phyloP scores from a whole-genome alignment of 805 yeast genomes.

The Wickerhamomyces subpelliculosus region DNA sequence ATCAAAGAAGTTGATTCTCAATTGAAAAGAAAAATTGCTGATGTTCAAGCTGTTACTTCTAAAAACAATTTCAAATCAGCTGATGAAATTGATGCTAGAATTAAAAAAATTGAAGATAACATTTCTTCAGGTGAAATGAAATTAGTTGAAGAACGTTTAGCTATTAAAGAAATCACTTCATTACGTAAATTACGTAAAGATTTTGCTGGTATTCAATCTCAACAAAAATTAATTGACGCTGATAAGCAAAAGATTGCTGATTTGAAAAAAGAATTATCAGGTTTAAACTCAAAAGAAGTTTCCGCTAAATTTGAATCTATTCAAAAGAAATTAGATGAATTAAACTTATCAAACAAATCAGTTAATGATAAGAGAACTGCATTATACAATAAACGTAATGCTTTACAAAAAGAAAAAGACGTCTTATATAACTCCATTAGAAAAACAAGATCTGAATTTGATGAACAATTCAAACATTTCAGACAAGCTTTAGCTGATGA shows the following conservation, averaged over 20 bases:
- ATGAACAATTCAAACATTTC: conserved; percentile 67
- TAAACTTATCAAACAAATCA: conserved; percentile 52
- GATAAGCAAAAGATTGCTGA: conserved; percentile 72
- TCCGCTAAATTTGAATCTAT: conserved; percentile 61
- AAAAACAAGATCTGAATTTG: conserved; percentile 65
- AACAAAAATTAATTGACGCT: conserved; percentile 71
- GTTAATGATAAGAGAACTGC: conserved; percentile 60
- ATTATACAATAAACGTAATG: conserved; percentile 59
- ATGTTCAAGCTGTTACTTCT: conserved; percentile 64
- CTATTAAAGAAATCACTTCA: conserved; percentile 76
- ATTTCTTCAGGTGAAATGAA: conserved; percentile 75
- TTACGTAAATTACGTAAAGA: conserved; percentile 78
- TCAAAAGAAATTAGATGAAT: conserved; percentile 62
- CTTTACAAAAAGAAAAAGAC: conserved; percentile 61
- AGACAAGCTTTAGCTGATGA: conserved; percentile 63
- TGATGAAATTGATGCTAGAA: conserved; percentile 63
- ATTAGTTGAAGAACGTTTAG: conserved; percentile 85
- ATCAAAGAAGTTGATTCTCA: conserved; percentile 62
- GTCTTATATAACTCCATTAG: conserved; percentile 60
- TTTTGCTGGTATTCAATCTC: conserved; percentile 63
- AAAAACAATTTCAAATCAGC: conserved; percentile 62
- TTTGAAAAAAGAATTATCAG: conserved; percentile 59
- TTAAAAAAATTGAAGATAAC: conserved; percentile 58
- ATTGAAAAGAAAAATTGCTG: conserved; percentile 68
- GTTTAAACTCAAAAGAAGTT: conserved; percentile 53